phyloP scores from a whole-genome alignment of 202 grass and related monocot genomes.

The Zoysia matrella region DNA sequence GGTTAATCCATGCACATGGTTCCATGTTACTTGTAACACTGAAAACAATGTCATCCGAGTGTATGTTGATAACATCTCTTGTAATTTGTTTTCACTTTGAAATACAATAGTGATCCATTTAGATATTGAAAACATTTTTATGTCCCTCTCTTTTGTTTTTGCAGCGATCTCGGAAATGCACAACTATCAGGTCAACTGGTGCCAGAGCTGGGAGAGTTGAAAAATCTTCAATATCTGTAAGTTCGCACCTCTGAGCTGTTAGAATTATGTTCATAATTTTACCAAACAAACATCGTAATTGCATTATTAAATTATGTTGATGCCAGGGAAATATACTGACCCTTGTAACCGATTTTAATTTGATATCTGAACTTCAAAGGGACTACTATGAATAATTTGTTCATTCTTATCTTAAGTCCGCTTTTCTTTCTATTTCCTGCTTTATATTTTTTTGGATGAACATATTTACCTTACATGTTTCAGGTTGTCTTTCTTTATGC shows the following conservation, averaged over 20 bases:
- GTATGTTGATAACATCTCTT: constrained; percentile 65
- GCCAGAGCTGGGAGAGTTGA: constrained; percentile 70
- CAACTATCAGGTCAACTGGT: constrained; percentile 81
- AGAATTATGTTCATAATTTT: constrained; percentile 36
- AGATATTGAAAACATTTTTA: neutral
- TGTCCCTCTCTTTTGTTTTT: constrained; percentile 12
- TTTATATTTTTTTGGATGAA: constrained; percentile 35
- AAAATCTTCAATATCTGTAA: constrained; percentile 93
- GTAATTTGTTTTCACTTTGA: constrained; percentile 13
- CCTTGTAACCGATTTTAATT: neutral
- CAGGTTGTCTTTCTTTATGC: neutral
- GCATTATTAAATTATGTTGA: neutral
- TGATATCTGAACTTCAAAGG: too few species aligned
- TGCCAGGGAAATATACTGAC: neutral
- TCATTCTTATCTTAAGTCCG: too few species aligned
- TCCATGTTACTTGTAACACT: constrained; percentile 92
- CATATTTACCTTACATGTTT: constrained; percentile 19
- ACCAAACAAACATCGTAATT: neutral
- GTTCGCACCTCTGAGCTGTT: constrained; percentile 32
- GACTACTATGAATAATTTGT: too few species aligned
- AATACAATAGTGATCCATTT: constrained; percentile 14
- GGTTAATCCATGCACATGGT: constrained; percentile 99
- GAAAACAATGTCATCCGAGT: constrained; percentile 93
- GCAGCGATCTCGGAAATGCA: constrained; percentile 95
- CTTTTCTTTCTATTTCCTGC: neutral